Percentiles rank a stretch among this genome's conserved stretches.
phyloP scores from a whole-genome alignment of 164 flowering plant species.

The Platanus orientalis region DNA sequence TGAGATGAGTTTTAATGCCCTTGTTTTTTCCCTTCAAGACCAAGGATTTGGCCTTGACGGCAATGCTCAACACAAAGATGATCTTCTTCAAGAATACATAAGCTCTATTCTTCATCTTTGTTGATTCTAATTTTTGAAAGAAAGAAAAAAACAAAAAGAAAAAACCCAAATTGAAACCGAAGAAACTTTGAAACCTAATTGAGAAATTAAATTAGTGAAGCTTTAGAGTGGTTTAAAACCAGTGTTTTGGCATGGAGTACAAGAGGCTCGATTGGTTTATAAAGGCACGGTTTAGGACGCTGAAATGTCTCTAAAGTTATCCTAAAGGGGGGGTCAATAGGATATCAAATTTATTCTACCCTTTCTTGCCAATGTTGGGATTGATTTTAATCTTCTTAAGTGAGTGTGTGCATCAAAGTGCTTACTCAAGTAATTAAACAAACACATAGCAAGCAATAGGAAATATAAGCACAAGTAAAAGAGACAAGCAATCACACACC shows the following conservation, averaged over 20 bases:
- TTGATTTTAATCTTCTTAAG: no score
- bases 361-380: no score
- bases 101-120: constrained; percentile 50
- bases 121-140: background rate
- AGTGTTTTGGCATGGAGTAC: constrained; percentile 15
- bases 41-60: constrained; percentile 42
- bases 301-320: no score
- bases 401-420: no score
- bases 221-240: background rate
- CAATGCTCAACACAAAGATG: constrained; percentile 26
- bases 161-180: background rate
- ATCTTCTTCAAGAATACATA: constrained; percentile 43
- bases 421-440: no score
- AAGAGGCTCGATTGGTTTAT: constrained; percentile 13
- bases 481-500: no score
- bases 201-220: background rate
- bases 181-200: background rate
- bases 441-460: no score
- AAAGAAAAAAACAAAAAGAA: no score
- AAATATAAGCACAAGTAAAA: no score
- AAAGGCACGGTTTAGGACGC: constrained; percentile 3
- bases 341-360: no score
- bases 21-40: constrained; percentile 44
- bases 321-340: no score
- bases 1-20: constrained; percentile 40